phyloP scores from a whole-genome alignment of 2,329 filamentous ascomycete genomes.

The Rhytidhysteron rufulum region DNA sequence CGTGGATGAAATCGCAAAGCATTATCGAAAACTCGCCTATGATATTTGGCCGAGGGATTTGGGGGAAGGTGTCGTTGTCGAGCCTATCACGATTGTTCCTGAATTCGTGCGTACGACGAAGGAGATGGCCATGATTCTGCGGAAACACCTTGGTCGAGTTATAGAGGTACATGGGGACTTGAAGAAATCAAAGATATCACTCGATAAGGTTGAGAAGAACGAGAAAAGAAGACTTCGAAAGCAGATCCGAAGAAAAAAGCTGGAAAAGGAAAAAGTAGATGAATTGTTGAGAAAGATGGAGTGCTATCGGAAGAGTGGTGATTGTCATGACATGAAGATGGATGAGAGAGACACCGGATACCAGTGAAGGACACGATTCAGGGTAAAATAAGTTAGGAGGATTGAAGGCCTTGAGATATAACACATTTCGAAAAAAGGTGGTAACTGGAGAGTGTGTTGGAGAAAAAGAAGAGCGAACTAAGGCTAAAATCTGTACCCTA shows the following conservation, averaged over 20 bases:
- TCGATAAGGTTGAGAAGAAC: background rate
- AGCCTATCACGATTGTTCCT: background rate
- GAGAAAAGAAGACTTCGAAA: background rate
- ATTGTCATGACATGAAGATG: too few species aligned
- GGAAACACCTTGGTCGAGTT: background rate
- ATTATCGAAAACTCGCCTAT: background rate
- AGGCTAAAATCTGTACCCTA: too few species aligned
- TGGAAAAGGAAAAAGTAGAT: background rate
- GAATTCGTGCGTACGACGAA: background rate
- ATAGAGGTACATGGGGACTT: background rate
- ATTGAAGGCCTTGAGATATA: too few species aligned
- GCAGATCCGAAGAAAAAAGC: background rate
- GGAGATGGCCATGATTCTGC: background rate
- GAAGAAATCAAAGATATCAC: background rate
- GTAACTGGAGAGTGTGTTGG: too few species aligned
- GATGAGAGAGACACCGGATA: too few species aligned
- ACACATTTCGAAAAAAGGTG: too few species aligned
- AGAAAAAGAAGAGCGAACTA: too few species aligned
- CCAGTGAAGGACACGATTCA: too few species aligned
- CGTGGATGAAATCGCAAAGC: background rate
- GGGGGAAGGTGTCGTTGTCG: background rate
- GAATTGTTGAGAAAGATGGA: background rate
- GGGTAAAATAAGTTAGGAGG: too few species aligned
- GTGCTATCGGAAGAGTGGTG: too few species aligned
- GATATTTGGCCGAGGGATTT: background rate